Evolutionary conservation across 805 yeast genomes (phyloP).

Genomic region (Suhomyces faveliae): DNA sequence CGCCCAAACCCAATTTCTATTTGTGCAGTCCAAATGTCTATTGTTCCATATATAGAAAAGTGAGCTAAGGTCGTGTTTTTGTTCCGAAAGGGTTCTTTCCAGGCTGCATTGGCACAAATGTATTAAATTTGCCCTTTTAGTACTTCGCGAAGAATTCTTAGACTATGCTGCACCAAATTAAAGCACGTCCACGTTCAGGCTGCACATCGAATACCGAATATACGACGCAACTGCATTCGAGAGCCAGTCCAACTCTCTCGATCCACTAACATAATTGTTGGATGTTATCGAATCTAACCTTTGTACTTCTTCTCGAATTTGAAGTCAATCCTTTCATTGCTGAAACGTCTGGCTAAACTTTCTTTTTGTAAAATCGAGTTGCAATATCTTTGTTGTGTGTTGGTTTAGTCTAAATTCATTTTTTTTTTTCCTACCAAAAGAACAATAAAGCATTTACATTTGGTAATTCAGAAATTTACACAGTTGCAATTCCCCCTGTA

Average conservation of each 20-base stretch:
- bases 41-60: neutral
- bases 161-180: neutral
- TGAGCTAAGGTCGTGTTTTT: neutral
- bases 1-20: neutral
- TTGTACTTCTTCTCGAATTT: neutral
- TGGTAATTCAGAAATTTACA: neutral
- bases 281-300: neutral
- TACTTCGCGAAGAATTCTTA: neutral
- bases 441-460: neutral
- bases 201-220: neutral
- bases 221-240: neutral
- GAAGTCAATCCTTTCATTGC: neutral
- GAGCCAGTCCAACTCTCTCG: too few species aligned
- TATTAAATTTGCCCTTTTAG: neutral
- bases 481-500: neutral
- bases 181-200: neutral
- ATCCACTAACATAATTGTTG: neutral
- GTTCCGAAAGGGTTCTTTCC: neutral
- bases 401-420: neutral
- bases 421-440: neutral
- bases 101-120: neutral
- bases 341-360: neutral
- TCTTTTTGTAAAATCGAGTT: neutral
- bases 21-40: neutral
- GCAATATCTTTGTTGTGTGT: neutral